A percentile compares a stretch with the other conserved stretches of the same genome.
Conservation (phyloP, 148 eudicot genomes). For the Oxyria digyna region DNA sequence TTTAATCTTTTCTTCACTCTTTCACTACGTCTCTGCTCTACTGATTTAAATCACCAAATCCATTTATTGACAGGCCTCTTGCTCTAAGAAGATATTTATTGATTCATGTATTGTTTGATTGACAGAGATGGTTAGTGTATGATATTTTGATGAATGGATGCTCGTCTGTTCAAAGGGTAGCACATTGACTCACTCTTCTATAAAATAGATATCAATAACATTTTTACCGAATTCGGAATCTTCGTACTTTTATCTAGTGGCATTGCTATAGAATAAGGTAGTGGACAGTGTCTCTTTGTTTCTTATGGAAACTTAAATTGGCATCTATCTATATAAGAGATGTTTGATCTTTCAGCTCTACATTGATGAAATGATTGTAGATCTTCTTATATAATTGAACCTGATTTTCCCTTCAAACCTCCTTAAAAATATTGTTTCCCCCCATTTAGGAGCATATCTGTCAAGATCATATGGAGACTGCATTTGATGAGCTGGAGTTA, state of each 20-base stretch:
- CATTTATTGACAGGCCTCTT: neutral
- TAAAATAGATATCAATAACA: neutral
- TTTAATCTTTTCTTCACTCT: neutral
- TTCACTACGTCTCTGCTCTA: neutral
- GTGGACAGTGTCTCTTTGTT: neutral
- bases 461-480: slow-evolving; percentile 5
- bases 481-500: neutral
- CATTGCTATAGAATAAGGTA: neutral
- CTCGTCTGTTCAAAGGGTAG: neutral
- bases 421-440: neutral
- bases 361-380: neutral
- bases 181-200: neutral
- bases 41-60: neutral
- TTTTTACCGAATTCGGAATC: neutral
- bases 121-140: neutral
- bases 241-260: neutral
- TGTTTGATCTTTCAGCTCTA: neutral
- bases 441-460: neutral
- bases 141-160: neutral
- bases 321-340: neutral
- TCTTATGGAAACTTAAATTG: neutral
- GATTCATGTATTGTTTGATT: neutral
- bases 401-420: neutral
- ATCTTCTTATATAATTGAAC: neutral
- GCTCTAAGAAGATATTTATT: neutral